A percentile compares a stretch with the other conserved stretches of the same genome.
Conservation (phyloP, 331 rosid genomes). For the Rosa hybrid region DNA sequence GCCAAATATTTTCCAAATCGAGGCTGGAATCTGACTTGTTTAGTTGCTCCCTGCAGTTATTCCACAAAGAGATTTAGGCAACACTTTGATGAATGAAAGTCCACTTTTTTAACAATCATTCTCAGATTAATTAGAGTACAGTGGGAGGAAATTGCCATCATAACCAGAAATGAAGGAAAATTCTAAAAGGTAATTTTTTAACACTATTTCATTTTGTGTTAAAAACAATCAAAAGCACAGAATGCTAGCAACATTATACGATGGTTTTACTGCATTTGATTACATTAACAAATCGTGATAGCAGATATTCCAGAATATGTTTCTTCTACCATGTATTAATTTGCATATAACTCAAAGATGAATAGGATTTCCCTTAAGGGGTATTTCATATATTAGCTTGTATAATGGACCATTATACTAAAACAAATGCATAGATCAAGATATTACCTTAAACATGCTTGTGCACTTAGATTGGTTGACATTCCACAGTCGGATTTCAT, state of each 20-base stretch:
- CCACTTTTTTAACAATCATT: neutral
- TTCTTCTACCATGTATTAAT: neutral
- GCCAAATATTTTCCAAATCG: constrained; percentile 46
- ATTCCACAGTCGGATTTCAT: constrained; percentile 55
- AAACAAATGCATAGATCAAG: constrained; percentile 11
- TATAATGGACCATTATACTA: neutral
- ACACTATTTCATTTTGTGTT: neutral
- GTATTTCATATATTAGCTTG: neutral
- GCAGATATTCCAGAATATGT: neutral
- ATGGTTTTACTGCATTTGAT: neutral
- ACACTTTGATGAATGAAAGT: neutral
- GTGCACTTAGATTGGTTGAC: constrained; percentile 30
- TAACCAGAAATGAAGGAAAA: neutral
- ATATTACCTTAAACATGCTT: constrained; percentile 47
- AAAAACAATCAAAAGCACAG: neutral
- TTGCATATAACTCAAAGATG: neutral
- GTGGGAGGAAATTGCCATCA: neutral
- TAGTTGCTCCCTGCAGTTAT: constrained; percentile 59
- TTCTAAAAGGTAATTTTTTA: neutral
- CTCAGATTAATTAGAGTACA: neutral
- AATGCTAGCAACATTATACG: neutral
- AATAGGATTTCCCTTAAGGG: neutral
- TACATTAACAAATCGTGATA: neutral
- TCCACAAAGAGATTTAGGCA: constrained; percentile 5
- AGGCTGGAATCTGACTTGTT: constrained; percentile 67